Evolutionary conservation across 169 alveolate species (phyloP), one percentile per base, ranked within the genome.

Genomic region (Plasmodium gaboni): DNA sequence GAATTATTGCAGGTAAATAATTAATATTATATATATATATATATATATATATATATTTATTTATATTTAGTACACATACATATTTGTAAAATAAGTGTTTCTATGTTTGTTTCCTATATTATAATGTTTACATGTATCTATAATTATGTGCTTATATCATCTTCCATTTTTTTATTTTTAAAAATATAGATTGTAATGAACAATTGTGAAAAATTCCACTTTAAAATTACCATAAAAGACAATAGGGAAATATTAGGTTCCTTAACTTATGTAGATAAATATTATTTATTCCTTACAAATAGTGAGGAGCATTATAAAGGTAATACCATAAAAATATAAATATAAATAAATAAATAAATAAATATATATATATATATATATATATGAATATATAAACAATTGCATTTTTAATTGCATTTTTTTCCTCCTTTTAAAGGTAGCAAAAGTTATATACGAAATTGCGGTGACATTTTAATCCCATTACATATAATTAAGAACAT

Each of bases 261-360:
- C 15, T 44, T 83, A 61, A 61, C 57, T n/a, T 83, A 83, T 68
- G 64, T 83, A 17, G 91, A 83, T 61, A 69, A 69, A 53, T 19
- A 69, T 60, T 42, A 57, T 68, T 68, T 83, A 69, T 83, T 83
- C 24, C 91, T 83, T 28, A 68, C 64, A 3, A 12, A 44, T 44
- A 51, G 91, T 48, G 91, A 83, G 19, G 91, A 83, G 53, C 91
- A 42, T 7, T 83, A 83, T 28, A 44, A 26, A 83, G 91, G 91
- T 83, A 83, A 32, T 32, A 32, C 8, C 44, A 32, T 32, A 44
- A 5, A 69, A 24, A 19, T 38, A 26, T 32, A 44, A 5, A 69
- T 50, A 19, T 38, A 26, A 19, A 13, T 76, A 8, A 22, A 13
- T 44, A 42, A 28, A 28, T n/a, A n/a, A n/a, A 19, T 19, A 19